Conservation (phyloP, 345 rosid genomes). For the Carallia pectinifolia region DNA sequence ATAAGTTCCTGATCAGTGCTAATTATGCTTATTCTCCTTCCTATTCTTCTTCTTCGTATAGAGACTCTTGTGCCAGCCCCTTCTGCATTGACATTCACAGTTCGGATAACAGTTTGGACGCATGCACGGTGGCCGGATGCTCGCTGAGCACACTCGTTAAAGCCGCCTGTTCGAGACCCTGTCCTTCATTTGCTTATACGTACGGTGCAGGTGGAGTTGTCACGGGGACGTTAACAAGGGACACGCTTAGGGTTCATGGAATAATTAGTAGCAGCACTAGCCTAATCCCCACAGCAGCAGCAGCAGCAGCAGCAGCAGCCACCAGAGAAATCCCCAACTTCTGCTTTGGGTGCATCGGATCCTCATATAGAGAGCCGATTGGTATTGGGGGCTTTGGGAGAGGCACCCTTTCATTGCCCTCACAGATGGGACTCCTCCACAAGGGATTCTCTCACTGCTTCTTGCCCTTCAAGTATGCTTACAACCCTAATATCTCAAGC, state of each 20-base stretch:
- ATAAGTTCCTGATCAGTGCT: slow-evolving; percentile 21
- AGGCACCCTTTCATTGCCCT: slow-evolving; percentile 71
- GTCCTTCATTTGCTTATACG: slow-evolving; percentile 84
- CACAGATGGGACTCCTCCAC: slow-evolving; percentile 67
- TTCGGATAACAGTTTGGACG: slow-evolving; percentile 70
- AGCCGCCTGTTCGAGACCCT: slow-evolving; percentile 58
- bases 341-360: slow-evolving; percentile 64
- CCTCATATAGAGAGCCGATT: slow-evolving; percentile 69
- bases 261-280: slow-evolving; percentile 3
- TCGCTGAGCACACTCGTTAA: slow-evolving; percentile 55
- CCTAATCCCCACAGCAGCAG: too few species aligned
- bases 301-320: background rate
- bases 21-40: slow-evolving; percentile 54
- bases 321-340: slow-evolving; percentile 50
- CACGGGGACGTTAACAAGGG: slow-evolving; percentile 60
- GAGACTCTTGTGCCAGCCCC: slow-evolving; percentile 57
- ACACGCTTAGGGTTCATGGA: slow-evolving; percentile 55
- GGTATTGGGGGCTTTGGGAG: slow-evolving; percentile 90
- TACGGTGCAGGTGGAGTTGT: slow-evolving; percentile 73
- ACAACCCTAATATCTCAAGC: slow-evolving; percentile 72
- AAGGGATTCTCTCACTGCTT: slow-evolving; percentile 85
- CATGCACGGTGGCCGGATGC: slow-evolving; percentile 70
- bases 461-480: slow-evolving; percentile 75
- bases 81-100: slow-evolving; percentile 64
- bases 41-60: slow-evolving; percentile 49